Percentiles rank a stretch among this genome's conserved stretches.
Conservation (phyloP, 139 green algal genomes). For the Axilococcus clingmanii region DNA sequence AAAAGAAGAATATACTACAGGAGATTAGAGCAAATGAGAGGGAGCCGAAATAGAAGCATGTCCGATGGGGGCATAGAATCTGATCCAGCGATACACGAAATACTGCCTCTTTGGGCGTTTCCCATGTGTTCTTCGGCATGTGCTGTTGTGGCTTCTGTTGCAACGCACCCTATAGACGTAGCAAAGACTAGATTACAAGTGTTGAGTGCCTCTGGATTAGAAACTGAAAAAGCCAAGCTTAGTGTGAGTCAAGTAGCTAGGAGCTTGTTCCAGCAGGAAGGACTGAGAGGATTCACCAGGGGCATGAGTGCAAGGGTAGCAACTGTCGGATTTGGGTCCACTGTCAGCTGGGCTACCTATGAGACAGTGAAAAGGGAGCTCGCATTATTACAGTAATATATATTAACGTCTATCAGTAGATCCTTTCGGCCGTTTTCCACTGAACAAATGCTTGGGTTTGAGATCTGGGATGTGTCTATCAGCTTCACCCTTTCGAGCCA, state of each 20-base stretch:
- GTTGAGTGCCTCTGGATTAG: conserved; percentile 9
- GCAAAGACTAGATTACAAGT: conserved; percentile 79
- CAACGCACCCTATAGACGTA: conserved; percentile 69
- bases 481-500: conserved; percentile 47
- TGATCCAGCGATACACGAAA: conserved; percentile 3
- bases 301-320: conserved; percentile 42
- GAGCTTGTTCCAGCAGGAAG: conserved; percentile 32
- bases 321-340: conserved; percentile 47
- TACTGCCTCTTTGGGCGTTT: conserved; percentile 31
- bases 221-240: not conserved
- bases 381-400: not conserved
- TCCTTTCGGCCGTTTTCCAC: conserved; percentile 70
- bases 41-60: conserved; percentile 8
- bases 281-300: conserved; percentile 28
- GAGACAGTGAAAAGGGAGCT: conserved; percentile 46
- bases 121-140: conserved; percentile 26
- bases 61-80: conserved; percentile 7
- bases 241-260: conserved; percentile 17
- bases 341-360: conserved; percentile 56
- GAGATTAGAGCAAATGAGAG: not conserved
- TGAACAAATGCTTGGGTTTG: conserved; percentile 97
- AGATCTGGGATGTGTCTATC: conserved; percentile 63
- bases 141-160: conserved; percentile 40
- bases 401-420: conserved; percentile 67
- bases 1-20: conserved; percentile 25